Evolutionary conservation across 2,329 filamentous ascomycete species (phyloP).

Genomic region (Arthroderma sp.): DNA sequence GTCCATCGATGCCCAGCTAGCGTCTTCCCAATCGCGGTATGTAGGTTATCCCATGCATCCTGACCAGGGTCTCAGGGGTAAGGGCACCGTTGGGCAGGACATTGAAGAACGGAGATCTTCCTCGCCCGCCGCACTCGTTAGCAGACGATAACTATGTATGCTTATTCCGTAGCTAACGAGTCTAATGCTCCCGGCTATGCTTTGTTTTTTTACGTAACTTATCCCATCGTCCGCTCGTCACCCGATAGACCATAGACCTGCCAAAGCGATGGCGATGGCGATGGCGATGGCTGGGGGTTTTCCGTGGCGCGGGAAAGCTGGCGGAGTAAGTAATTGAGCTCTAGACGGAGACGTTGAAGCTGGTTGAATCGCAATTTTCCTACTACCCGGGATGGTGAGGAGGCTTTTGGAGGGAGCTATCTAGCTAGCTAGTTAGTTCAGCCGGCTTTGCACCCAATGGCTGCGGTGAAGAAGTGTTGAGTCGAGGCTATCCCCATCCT

Average conservation of each 20-base stretch:
- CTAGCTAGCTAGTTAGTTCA: too few relatives aligned
- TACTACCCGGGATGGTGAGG: not conserved
- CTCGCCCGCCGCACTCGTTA: not conserved
- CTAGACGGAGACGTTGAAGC: not conserved
- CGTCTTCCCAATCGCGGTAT: not conserved
- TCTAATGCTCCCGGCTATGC: not conserved
- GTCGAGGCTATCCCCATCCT: too few relatives aligned
- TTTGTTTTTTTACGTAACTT: slow-evolving; percentile 2
- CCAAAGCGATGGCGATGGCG: too few relatives aligned
- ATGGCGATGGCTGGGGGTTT: not conserved
- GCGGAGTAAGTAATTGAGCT: not conserved
- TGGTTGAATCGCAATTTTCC: too few relatives aligned
- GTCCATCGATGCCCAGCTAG: not conserved
- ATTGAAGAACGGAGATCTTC: slow-evolving; percentile 1
- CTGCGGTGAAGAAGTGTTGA: too few relatives aligned
- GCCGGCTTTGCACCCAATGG: too few relatives aligned
- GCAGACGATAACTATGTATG: not conserved
- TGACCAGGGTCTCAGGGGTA: too few relatives aligned
- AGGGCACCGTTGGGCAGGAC: not conserved
- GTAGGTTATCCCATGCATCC: not conserved
- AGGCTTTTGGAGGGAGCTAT: too few relatives aligned
- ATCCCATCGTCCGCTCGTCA: not conserved
- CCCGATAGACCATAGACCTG: not conserved
- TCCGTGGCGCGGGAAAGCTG: not conserved
- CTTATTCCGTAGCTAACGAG: too few relatives aligned